Evolutionary conservation across 75 land plant genomes (phyloP).

Genomic region (Gnetum montanum): DNA sequence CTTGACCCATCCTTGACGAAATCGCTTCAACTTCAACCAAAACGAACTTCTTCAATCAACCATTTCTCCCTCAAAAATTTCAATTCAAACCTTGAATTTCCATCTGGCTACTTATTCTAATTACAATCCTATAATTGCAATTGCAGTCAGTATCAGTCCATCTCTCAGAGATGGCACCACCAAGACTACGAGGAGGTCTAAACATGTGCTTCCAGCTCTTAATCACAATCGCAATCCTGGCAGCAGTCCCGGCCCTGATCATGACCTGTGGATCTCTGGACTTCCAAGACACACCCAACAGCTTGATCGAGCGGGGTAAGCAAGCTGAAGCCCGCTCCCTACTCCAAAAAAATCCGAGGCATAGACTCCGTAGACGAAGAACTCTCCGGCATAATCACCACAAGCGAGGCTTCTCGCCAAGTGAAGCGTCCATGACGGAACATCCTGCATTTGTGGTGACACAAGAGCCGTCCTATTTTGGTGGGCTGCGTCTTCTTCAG

Average conservation of each 20-base stretch:
- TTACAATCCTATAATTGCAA: too few relatives aligned
- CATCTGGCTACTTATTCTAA: too few relatives aligned
- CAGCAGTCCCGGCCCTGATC: conserved; percentile 51
- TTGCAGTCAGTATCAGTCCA: conserved; percentile 70
- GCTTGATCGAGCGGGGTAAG: conserved; percentile 62
- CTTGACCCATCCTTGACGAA: too few relatives aligned
- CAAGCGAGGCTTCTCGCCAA: conserved; percentile 42
- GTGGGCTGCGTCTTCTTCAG: too few relatives aligned
- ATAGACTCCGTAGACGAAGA: conserved; percentile 46
- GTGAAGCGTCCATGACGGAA: conserved; percentile 56
- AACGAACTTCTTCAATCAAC: too few relatives aligned
- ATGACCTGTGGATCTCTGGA: conserved; percentile 51
- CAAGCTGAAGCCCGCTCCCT: conserved; percentile 21
- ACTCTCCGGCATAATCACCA: conserved; percentile 38
- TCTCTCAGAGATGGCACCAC: conserved; percentile 79
- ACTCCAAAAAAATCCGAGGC: conserved; percentile 45
- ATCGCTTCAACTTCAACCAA: too few relatives aligned
- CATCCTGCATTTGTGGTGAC: conserved; percentile 29
- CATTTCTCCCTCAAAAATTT: too few relatives aligned
- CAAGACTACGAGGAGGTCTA: conserved; percentile 50
- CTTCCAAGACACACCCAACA: conserved; percentile 76
- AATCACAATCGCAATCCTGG: conserved; percentile 55
- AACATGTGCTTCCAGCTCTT: conserved; percentile 75
- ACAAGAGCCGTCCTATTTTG: conserved; percentile 46
- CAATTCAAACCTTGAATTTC: too few relatives aligned